These are phyloP conservation scores for Croton laevigatus DNA, from an alignment of 441 rosid genomes.

Conservation along the genomic window DNA sequence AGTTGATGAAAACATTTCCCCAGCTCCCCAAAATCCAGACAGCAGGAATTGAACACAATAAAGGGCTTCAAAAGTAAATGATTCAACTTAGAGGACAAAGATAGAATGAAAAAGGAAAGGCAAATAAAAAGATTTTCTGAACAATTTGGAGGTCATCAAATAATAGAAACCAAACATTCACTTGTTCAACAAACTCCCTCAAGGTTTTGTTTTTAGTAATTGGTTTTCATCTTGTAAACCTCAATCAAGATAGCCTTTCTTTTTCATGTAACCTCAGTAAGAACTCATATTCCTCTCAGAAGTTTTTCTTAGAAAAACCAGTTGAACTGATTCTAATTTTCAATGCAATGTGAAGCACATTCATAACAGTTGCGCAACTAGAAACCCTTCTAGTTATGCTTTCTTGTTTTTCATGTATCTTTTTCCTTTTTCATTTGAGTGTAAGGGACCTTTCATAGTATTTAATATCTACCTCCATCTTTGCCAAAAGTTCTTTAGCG, in stretches of 20 bases:
- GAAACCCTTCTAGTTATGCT: not conserved
- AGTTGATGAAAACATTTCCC: not conserved
- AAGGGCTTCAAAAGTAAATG: not conserved
- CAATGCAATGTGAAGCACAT: not conserved
- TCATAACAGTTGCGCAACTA: not conserved
- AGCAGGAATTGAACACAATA: not conserved
- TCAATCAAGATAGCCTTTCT: conserved; percentile 6
- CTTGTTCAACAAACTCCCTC: not conserved
- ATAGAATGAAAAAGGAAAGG: not conserved
- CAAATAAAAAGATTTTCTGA: not conserved
- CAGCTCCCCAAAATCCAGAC: not conserved
- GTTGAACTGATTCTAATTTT: not conserved
- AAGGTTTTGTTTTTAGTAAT: not conserved
- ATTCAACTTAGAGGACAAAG: not conserved
- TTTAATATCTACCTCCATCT: conserved; percentile 69
- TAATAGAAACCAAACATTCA: not conserved
- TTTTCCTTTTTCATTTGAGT: not conserved
- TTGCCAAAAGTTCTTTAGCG: conserved; percentile 77
- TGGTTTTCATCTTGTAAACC: not conserved
- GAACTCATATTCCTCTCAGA: not conserved
- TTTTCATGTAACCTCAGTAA: not conserved
- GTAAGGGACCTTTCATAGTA: not conserved
- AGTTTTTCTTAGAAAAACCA: not conserved
- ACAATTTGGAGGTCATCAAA: not conserved
- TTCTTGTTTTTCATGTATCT: not conserved